Percentiles rank a stretch among this genome's conserved stretches.
phyloP scores from a whole-genome alignment of 1,284 basidiomycete genomes.

The Vanrija sp. region DNA sequence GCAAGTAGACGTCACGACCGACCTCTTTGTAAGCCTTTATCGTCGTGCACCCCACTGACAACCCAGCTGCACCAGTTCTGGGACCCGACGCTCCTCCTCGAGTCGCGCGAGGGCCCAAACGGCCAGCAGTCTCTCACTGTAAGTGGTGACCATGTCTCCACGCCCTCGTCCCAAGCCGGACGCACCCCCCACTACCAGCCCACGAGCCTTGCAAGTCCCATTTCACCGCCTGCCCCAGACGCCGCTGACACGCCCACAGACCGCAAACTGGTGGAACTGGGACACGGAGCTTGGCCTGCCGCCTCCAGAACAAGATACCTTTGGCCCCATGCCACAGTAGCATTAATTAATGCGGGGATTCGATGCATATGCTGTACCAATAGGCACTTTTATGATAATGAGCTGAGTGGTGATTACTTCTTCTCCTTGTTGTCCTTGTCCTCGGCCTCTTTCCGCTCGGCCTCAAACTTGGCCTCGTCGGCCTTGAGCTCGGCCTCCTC shows the following conservation, averaged over 20 bases:
- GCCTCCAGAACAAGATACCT: too few species aligned
- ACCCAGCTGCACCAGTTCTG: constrained; percentile 38
- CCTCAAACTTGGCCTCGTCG: background rate
- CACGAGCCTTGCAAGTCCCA: background rate
- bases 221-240: background rate
- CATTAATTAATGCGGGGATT: too few species aligned
- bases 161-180: background rate
- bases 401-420: background rate
- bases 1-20: background rate
- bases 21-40: constrained; percentile 6
- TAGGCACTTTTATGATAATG: too few species aligned
- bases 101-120: constrained; percentile 5
- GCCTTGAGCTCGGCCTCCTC: too few species aligned
- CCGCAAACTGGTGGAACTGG: constrained; percentile 7
- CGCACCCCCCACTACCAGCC: background rate
- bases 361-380: too few species aligned
- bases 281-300: background rate
- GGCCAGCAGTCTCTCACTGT: background rate
- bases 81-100: constrained; percentile 24
- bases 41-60: constrained; percentile 7
- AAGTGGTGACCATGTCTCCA: background rate
- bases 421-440: constrained; percentile 4
- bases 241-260: background rate
- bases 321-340: too few species aligned
- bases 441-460: background rate